Evolutionary conservation across 2,329 filamentous ascomycete genomes (phyloP).

Genomic region (Gnomoniopsis smithogilvyi): DNA sequence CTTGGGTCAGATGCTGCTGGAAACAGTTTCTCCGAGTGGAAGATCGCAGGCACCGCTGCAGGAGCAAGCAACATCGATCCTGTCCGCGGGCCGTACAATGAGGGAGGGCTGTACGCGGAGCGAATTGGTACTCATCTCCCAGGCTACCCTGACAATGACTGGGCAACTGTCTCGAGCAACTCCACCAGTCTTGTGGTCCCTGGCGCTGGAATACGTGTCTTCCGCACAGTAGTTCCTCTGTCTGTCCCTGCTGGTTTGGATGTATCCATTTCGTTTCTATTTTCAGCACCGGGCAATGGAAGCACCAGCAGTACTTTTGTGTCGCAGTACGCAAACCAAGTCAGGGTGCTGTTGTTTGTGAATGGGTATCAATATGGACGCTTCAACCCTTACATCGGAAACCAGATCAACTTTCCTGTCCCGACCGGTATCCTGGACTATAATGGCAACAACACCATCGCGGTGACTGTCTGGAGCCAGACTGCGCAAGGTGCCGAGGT

Average conservation of each 20-base stretch:
- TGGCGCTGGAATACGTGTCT: slow-evolving; percentile 52
- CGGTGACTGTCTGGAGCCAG: slow-evolving; percentile 58
- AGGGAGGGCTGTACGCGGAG: slow-evolving; percentile 57
- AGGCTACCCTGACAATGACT: slow-evolving; percentile 46
- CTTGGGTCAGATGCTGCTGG: slow-evolving; percentile 27
- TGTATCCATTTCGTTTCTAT: slow-evolving; percentile 52
- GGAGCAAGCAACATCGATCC: slow-evolving; percentile 51
- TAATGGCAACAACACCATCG: slow-evolving; percentile 54
- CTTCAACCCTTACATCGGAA: slow-evolving; percentile 58
- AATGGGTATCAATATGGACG: slow-evolving; percentile 64
- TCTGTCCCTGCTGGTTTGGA: slow-evolving; percentile 49
- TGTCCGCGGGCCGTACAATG: slow-evolving; percentile 52
- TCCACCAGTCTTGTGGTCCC: slow-evolving; percentile 38
- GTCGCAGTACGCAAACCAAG: slow-evolving; percentile 30
- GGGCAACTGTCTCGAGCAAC: slow-evolving; percentile 30
- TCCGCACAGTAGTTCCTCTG: slow-evolving; percentile 50
- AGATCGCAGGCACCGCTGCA: slow-evolving; percentile 54
- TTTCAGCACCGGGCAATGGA: slow-evolving; percentile 38
- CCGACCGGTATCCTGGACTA: slow-evolving; percentile 58
- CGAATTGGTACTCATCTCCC: slow-evolving; percentile 58
- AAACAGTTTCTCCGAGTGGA: slow-evolving; percentile 50
- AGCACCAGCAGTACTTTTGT: slow-evolving; percentile 35
- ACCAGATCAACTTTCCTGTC: slow-evolving; percentile 58
- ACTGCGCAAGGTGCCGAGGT: slow-evolving; percentile 47
- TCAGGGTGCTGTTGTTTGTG: slow-evolving; percentile 56